Percentiles rank a stretch among this genome's conserved stretches.
phyloP scores from a whole-genome alignment of 768 basidiomycete species.

The Leccinum arenicola region DNA sequence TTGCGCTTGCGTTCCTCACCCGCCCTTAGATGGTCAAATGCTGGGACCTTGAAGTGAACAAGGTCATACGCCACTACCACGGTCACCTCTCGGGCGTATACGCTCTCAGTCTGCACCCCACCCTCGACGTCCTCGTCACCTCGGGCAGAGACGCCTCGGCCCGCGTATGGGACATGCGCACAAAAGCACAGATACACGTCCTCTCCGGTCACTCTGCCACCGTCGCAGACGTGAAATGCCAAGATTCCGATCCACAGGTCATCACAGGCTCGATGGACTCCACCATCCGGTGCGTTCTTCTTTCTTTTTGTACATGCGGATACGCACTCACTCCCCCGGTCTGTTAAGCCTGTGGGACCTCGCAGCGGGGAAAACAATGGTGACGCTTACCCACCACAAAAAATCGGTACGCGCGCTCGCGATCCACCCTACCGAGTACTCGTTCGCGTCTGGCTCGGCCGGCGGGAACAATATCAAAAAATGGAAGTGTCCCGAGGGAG shows the following conservation, averaged over 20 bases:
- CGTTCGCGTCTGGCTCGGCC: constrained; percentile 91
- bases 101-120: constrained; percentile 87
- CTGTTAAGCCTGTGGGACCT: constrained; percentile 84
- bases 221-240: constrained; percentile 92
- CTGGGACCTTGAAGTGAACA: constrained; percentile 98
- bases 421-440: constrained; percentile 95
- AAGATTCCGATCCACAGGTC: constrained; percentile 96
- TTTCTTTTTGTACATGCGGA: not conserved
- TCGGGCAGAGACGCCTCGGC: constrained; percentile 95
- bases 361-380: constrained; percentile 95
- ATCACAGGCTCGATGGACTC: constrained; percentile 99
- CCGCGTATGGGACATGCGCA: constrained; percentile 99
- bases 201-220: constrained; percentile 93
- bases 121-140: constrained; percentile 92
- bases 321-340: not conserved
- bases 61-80: constrained; percentile 98
- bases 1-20: not conserved
- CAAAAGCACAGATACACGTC: constrained; percentile 93
- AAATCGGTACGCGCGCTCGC: constrained; percentile 94
- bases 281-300: constrained; percentile 70
- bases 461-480: constrained; percentile 99
- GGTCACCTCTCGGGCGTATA: constrained; percentile 99
- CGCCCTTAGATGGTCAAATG: constrained; percentile 92
- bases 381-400: constrained; percentile 98
- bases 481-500: constrained; percentile 97